These are phyloP conservation scores for Galium porrigens DNA, from an alignment of 305 asterid species.

Conservation along the genomic window DNA sequence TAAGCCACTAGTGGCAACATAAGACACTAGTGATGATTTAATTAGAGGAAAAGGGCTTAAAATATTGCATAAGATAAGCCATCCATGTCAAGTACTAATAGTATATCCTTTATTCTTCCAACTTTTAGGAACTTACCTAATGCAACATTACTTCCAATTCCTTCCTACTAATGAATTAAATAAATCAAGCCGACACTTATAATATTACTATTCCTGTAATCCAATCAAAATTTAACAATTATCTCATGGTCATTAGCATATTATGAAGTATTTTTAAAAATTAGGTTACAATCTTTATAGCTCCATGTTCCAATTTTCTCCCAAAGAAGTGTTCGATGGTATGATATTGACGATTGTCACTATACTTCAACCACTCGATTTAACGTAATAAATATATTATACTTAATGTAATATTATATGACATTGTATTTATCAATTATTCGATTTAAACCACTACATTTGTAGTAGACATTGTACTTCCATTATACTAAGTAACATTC, in stretches of 20 bases:
- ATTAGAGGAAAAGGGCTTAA: background rate
- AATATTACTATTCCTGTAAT: background rate
- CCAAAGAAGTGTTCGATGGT: no score
- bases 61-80: background rate
- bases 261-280: no score
- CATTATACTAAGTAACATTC: background rate
- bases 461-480: no score
- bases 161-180: background rate
- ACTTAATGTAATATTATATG: no score
- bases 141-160: background rate
- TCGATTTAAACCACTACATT: no score
- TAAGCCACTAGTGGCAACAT: background rate
- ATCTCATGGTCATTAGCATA: background rate
- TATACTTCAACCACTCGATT: no score
- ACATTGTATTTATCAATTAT: no score
- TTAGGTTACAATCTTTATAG: background rate
- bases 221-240: background rate
- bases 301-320: no score
- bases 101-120: background rate
- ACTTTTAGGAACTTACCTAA: background rate
- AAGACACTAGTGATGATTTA: background rate
- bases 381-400: no score
- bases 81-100: background rate
- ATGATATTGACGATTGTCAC: no score
- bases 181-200: background rate